Evolutionary conservation across 176 grass and related monocot species (phyloP).

Genomic region (Aegilops longissima): DNA sequence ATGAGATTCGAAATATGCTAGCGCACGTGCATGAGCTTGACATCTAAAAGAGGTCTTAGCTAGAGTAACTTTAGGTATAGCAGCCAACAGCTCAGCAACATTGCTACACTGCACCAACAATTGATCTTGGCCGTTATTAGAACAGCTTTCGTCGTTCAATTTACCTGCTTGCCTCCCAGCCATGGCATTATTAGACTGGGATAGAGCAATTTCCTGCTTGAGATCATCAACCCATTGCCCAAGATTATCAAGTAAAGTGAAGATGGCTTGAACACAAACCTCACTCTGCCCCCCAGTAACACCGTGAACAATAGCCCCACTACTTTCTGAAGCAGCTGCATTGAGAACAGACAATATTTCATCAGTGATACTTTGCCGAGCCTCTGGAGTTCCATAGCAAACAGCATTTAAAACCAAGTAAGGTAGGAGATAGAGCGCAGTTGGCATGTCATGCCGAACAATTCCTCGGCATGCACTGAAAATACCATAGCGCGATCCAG

Average conservation of each 20-base stretch:
- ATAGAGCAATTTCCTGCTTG: constrained; percentile 87
- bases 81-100: constrained; percentile 75
- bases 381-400: constrained; percentile 80
- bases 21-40: constrained; percentile 90
- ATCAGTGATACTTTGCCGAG: constrained; percentile 80
- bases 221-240: constrained; percentile 98
- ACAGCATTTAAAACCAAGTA: constrained; percentile 97
- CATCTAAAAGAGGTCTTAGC: constrained; percentile 89
- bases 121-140: constrained; percentile 52
- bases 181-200: constrained; percentile 47
- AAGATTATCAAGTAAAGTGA: constrained; percentile 97
- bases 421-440: constrained; percentile 82
- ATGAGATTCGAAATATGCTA: constrained; percentile 92
- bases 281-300: constrained; percentile 77
- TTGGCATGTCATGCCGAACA: constrained; percentile 92
- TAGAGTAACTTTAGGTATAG: constrained; percentile 92
- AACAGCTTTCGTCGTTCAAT: constrained; percentile 48
- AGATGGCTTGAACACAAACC: constrained; percentile 91
- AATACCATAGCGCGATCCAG: constrained; percentile 74
- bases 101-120: constrained; percentile 77
- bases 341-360: constrained; percentile 89
- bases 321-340: constrained; percentile 88
- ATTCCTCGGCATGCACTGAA: constrained; percentile 89
- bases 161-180: constrained; percentile 50
- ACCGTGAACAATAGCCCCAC: constrained; percentile 69